Evolutionary conservation across 176 grass and related monocot genomes (phyloP), one percentile per base, ranked within the genome.

Genomic region (Oryza coarctata): DNA sequence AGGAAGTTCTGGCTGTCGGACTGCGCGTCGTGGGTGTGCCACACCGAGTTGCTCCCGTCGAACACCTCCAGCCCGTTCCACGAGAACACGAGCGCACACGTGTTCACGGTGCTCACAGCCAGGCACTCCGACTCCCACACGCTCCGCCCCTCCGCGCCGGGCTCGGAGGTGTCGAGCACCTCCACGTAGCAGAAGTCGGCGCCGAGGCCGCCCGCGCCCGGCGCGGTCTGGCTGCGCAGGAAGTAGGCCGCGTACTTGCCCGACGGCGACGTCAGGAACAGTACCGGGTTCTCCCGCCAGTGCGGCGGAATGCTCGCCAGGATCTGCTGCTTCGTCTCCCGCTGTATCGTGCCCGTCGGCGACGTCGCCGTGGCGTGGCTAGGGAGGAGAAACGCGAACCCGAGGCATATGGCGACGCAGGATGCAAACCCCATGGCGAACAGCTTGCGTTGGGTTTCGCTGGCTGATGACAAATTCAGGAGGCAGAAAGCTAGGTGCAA

Each of bases 71-170:
- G 72, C 23, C 95, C 95, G 3, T 91, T 79, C 83, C 74, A 86
- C 62, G 92, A 88, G 88, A 98, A 94, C 9, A 94, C 76, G 41
- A 98, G 86, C 23, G 88, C 28, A 84, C 92, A 93, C 67, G 90
- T 82, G 90, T 98, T 98, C 6, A 82, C 82, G 6, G 73, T 93
- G 88, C 90, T 94, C 62, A 89, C 86, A 0, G 92, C 74, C n/a
- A 89, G 23, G 85, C 95, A 98, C 77, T 91, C 77, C 15, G 95
- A 98, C 82, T 98, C 95, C 95, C 95, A 98, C 92, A 98, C 91
- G 84, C 92, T 98, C 15, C 43, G 79, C 2, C 74, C 84, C 71
- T 85, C 83, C 2, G 23, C 60, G 45, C 83, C 88, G 0, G 83
- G 72, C n/a, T 17, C 83, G 12, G 74, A 52, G 29, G 83, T 90